Evolutionary conservation across 495 filamentous ascomycete genomes (phyloP), one percentile per base, ranked within the genome.

Genomic region (Neurospora sp.): DNA sequence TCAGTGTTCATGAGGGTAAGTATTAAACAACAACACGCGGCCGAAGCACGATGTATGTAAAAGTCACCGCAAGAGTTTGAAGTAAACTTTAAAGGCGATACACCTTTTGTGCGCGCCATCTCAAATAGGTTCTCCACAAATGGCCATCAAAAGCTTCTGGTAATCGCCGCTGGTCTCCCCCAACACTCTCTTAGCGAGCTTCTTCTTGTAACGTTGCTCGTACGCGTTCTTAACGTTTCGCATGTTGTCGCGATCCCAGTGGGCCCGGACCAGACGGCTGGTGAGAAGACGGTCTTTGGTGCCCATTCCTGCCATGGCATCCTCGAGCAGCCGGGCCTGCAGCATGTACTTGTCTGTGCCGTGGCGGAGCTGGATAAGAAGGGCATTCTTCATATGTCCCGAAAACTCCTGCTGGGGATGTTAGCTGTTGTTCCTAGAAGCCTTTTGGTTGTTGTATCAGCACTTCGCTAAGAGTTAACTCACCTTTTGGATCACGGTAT

Each of bases 161-260:
- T 95, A 96, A 84, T 97, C 91, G 7, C 95, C 93, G 73, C 91
- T 94, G 3, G 93, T 96, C 84, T 98, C 95, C 1, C 91, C 89
- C 73, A 85, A 85, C 69, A 98, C 91, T 42, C 93, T 84, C 18
- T 82, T 80, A 0, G 85, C 81, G 70, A 97, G 81, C 76, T 88
- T 89, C 75, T 81, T 87, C 69, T 82, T 82, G 80, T 88, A 96
- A 70, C 84, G 82, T 69, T 89, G 85, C 75, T 86, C 82, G 81
- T 94, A 98, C 27, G 91, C 92, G 1, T 82, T 83, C 82, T 91
- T 91, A 6, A 97, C 91, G 74, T 90, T 88, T 20, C 87, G 85
- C 85, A 94, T 85, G 78, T 93, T 87, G 40, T 84, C 80, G 16
- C 84, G 85, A 73, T 97, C 86, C 95, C 95, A 98, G 76, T 97